Base-by-base conservation (phyloP, 257 asterid species). In the Plectranthus barbatus region DNA sequence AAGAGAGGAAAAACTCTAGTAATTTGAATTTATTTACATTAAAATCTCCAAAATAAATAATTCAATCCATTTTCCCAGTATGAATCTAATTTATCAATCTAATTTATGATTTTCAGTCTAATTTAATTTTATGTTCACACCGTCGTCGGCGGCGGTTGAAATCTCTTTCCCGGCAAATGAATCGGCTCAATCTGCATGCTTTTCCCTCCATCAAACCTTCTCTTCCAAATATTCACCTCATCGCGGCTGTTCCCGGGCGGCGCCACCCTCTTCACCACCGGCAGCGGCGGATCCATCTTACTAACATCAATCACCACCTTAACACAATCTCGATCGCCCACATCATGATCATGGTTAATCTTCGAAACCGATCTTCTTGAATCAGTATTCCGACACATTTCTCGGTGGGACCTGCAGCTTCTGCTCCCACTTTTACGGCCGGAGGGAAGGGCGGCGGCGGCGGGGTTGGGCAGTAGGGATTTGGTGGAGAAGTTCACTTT, bases 221-320 rank as follows among this genome's bases (percentile, higher is more conserved):
- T 84, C 81, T 81, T 84, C 98, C 98, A 91, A 1, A 91, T 61
- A 72, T 76, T 88, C 39, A 67, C 80, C 77, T 81, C 94, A 14
- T 76, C 81, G 7, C 72, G 68, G 57, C 57, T 56, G 13, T 9
- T 51, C 26, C 53, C 64, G 34, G 71, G 69, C 72, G 73, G 42
- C 56, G 57, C 70, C 73, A 12, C 77, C 77, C 69, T 77, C 72
- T 79, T 84, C 64, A 83, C 80, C 72, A 91, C 98, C 76, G 98
- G 98, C 74, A 91, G 72, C 49, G 96, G 98, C 64, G 98, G 98
- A 84, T 91, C 98, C 84, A 91, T 59, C 56, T 78, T 87, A 29
- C 60, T 68, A 36, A 88, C 34, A 55, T 84, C 64, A 60, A 80
- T 71, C 55, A 62, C 77, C 66, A 60, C 83, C 48, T 42, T 60